These are phyloP conservation scores for Erythrophleum fordii DNA, from an alignment of 306 rosid genomes.

Conservation along the genomic window DNA sequence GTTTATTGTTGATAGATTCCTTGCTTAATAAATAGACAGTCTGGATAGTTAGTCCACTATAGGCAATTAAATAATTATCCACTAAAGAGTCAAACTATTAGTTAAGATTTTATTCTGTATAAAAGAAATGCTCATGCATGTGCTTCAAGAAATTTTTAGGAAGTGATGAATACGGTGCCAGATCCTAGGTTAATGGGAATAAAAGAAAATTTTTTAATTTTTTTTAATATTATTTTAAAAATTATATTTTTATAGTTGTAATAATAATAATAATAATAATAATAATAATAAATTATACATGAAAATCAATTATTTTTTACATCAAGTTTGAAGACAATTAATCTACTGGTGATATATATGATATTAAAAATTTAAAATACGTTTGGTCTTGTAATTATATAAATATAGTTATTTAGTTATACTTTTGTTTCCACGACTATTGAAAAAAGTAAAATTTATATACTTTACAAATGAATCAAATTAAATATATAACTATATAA, in stretches of 20 bases:
- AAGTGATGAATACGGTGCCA: background rate
- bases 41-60: background rate
- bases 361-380: too few species aligned
- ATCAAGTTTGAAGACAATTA: too few species aligned
- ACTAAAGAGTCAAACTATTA: background rate
- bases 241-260: background rate
- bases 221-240: background rate
- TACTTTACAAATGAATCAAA: too few species aligned
- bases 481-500: too few species aligned
- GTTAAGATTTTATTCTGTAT: background rate
- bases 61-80: background rate
- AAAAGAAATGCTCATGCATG: background rate
- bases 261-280: too few species aligned
- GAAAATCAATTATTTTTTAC: too few species aligned
- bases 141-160: background rate
- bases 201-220: background rate
- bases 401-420: background rate
- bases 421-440: background rate
- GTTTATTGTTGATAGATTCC: background rate
- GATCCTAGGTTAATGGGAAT: background rate
- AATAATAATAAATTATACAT: too few species aligned
- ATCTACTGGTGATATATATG: too few species aligned
- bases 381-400: too few species aligned
- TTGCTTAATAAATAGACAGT: background rate
- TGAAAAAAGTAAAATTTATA: background rate